phyloP scores from a whole-genome alignment of 2,329 filamentous ascomycete genomes.

The Colletotrichum sojae region DNA sequence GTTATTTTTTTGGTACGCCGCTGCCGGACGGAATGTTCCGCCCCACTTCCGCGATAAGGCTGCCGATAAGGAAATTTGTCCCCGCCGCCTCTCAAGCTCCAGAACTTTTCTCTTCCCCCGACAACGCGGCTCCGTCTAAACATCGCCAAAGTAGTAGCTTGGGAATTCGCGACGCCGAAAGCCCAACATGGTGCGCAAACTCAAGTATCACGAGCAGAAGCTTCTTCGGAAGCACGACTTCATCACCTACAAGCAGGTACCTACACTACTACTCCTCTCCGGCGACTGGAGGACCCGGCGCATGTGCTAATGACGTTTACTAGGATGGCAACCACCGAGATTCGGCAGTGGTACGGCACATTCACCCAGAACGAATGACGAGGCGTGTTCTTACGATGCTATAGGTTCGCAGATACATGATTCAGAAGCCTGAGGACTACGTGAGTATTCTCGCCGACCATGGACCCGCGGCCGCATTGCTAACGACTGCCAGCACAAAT shows the following conservation, averaged over 20 bases:
- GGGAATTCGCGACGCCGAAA: slow-evolving; percentile 4
- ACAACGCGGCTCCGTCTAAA: slow-evolving; percentile 6
- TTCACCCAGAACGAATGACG: neutral
- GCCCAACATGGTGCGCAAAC: slow-evolving; percentile 86
- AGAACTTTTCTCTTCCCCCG: slow-evolving; percentile 25
- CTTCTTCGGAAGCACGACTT: slow-evolving; percentile 95
- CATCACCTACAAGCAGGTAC: slow-evolving; percentile 80
- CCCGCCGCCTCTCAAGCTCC: slow-evolving; percentile 24
- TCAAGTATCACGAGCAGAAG: slow-evolving; percentile 98
- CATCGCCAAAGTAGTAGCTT: neutral
- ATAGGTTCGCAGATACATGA: slow-evolving; percentile 76
- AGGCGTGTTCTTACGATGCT: neutral
- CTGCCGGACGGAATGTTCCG: slow-evolving; percentile 36
- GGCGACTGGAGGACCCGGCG: neutral
- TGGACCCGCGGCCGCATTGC: neutral
- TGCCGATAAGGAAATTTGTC: slow-evolving; percentile 38
- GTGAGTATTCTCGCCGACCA: slow-evolving; percentile 12
- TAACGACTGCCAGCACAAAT: slow-evolving; percentile 58
- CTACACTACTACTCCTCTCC: neutral
- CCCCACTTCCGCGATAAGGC: slow-evolving; percentile 34
- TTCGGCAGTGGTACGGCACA: slow-evolving; percentile 68
- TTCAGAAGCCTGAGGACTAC: slow-evolving; percentile 92
- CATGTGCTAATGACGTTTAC: slow-evolving; percentile 21
- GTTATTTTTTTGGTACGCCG: slow-evolving; percentile 40
- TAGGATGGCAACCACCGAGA: slow-evolving; percentile 72